phyloP scores from a whole-genome alignment of 108 stramenopile genomes.

The Skeletonema menzelii region DNA sequence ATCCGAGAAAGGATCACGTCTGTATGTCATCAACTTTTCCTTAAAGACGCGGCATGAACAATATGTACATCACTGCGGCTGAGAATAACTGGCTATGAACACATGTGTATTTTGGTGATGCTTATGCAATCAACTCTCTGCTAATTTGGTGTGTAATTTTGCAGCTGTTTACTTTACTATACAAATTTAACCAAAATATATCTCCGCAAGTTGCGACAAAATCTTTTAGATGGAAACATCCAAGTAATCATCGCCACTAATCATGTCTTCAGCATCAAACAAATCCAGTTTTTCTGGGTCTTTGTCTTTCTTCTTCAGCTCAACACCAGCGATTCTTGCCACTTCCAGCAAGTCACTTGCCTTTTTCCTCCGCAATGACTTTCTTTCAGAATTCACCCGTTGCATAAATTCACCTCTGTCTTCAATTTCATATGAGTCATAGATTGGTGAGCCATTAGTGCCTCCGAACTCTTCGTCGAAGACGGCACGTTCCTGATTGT shows the following conservation, averaged over 20 bases:
- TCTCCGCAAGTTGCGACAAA: background rate
- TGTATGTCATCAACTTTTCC: conserved; percentile 29
- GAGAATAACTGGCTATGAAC: background rate
- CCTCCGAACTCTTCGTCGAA: conserved; percentile 42
- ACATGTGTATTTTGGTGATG: too few relatives aligned
- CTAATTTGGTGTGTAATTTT: background rate
- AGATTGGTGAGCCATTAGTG: conserved; percentile 44
- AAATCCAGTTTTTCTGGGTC: conserved; percentile 43
- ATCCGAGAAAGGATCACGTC: conserved; percentile 69
- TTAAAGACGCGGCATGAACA: conserved; percentile 1
- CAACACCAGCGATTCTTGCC: conserved; percentile 45
- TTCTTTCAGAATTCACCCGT: conserved; percentile 42
- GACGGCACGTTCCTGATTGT: conserved; percentile 41
- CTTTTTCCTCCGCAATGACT: conserved; percentile 39
- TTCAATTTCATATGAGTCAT: conserved; percentile 46
- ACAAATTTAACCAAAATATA: background rate
- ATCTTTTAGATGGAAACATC: conserved; percentile 36
- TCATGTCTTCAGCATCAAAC: conserved; percentile 45
- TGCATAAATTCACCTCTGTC: conserved; percentile 49
- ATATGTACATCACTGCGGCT: background rate
- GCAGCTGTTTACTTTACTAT: background rate
- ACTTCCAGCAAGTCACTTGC: conserved; percentile 47
- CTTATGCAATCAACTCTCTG: background rate
- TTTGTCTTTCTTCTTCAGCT: conserved; percentile 44
- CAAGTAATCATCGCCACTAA: conserved; percentile 35